These are phyloP conservation scores for Crithidia bombi DNA, from an alignment of 208 protist species.

Conservation along the genomic window DNA sequence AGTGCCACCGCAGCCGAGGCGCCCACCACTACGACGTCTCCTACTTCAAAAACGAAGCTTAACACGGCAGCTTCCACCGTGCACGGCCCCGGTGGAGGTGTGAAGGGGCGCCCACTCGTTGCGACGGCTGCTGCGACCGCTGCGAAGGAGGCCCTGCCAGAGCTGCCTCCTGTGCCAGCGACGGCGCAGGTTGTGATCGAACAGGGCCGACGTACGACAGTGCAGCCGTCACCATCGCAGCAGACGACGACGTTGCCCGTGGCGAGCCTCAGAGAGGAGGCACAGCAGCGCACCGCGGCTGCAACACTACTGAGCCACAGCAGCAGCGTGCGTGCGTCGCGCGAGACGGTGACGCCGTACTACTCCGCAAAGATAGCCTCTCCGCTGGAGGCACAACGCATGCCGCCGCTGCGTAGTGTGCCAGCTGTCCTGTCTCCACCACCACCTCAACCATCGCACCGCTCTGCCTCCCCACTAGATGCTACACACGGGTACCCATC, in stretches of 20 bases:
- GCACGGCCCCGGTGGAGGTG: neutral
- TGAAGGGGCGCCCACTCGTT: constrained; percentile 5
- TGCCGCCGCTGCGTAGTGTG: neutral
- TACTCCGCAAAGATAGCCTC: constrained; percentile 7
- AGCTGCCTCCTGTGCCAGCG: constrained; percentile 13
- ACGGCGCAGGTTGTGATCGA: constrained; percentile 19
- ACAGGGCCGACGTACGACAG: constrained; percentile 8
- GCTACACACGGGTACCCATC: neutral
- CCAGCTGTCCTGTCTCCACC: neutral
- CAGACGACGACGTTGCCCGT: neutral
- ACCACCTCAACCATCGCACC: neutral
- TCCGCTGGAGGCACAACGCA: neutral
- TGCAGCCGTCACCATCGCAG: neutral
- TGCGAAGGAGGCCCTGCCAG: constrained; percentile 1
- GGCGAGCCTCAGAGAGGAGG: neutral
- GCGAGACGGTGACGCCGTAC: neutral
- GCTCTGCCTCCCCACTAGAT: neutral
- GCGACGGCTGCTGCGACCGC: neutral
- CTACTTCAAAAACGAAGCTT: no score
- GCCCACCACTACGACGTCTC: neutral
- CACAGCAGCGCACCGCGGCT: neutral
- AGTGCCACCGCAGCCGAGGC: neutral
- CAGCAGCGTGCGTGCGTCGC: neutral
- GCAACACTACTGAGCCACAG: neutral
- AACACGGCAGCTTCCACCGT: no score